Base-by-base conservation (phyloP, 345 rosid genomes). In the Rhizophora mangle region DNA sequence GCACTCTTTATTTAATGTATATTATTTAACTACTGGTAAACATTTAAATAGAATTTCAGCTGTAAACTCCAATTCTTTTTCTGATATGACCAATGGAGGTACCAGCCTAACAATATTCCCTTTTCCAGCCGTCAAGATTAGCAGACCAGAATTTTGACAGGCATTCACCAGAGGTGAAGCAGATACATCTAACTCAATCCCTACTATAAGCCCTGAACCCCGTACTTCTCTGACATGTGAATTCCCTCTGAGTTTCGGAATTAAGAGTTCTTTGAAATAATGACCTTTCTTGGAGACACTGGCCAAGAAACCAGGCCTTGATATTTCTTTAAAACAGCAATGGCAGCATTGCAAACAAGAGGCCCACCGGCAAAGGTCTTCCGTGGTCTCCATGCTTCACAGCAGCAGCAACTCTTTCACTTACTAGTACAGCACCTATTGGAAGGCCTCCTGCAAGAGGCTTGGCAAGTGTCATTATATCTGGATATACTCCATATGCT, bases 391-490 rank as follows among this genome's bases (percentile, higher is more conserved):
- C 96, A 15, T 62, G 84, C 1, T 71, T 80, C 21, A 95, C 72
- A 66, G 96, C 78, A 62, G 86, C 79, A 43, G 96, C 92, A 72
- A 95, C 92, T 76, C 75, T 81, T 85, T 92, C 92, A 15, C 89
- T 87, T 64, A 88, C 88, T 10, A 95, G 76, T 47, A 75, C 85
- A 20, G 96, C 97, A 79, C 95, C 97, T 26, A 91, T 85, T 3
- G 96, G 98, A 59, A 94, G 83, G 37, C 99, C 99, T 54, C 97
- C 97, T 0, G 99, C 99, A 68, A 92, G 93, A 32, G 99, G 97
- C 73, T 95, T 95, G 55, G 99, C 97, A 5, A 95, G 85, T 3
- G 96, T 95, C 99, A 95, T 88, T 62, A 94, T 86, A 65, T 94
- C 96, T 6, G 97, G 97, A 69, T 76, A 70, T 27, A 89, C 82